Evolutionary conservation across 2,329 filamentous ascomycete species (phyloP).

Genomic region (Cytospora paraplurivora): DNA sequence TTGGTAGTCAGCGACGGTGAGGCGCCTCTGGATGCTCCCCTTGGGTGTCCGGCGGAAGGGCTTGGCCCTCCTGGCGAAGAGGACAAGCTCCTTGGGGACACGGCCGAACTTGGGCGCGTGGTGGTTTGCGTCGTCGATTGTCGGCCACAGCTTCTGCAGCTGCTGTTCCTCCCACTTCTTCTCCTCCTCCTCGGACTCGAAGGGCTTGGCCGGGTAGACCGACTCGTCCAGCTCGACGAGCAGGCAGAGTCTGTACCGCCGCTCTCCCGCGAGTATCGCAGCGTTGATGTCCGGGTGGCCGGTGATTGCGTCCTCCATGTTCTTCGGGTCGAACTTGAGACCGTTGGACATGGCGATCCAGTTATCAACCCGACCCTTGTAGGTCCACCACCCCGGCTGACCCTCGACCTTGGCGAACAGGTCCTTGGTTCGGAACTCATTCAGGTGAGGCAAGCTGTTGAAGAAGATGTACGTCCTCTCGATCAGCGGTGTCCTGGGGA

Average conservation of each 20-base stretch:
- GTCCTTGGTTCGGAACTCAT: constrained; percentile 40
- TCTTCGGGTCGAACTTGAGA: constrained; percentile 38
- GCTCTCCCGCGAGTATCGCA: constrained; percentile 24
- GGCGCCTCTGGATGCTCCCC: constrained; percentile 22
- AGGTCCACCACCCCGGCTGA: constrained; percentile 31
- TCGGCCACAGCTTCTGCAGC: constrained; percentile 18
- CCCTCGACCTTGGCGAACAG: constrained; percentile 37
- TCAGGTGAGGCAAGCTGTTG: constrained; percentile 36
- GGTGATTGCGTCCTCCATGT: constrained; percentile 32
- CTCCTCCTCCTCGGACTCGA: constrained; percentile 13
- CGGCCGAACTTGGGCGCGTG: constrained; percentile 24
- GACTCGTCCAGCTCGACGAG: constrained; percentile 22
- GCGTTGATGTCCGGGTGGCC: constrained; percentile 12
- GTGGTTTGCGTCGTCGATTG: constrained; percentile 25
- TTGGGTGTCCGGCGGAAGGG: constrained; percentile 22
- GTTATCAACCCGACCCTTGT: constrained; percentile 37
- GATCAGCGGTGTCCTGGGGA: constrained; percentile 33
- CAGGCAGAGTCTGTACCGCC: constrained; percentile 22
- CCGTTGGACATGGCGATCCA: constrained; percentile 39
- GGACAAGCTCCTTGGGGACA: constrained; percentile 25
- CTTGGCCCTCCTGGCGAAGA: constrained; percentile 23
- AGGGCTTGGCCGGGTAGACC: constrained; percentile 1
- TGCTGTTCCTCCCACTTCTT: constrained; percentile 11
- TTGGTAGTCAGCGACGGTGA: constrained; percentile 20
- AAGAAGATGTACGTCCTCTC: constrained; percentile 32